Conservation (phyloP, 2,329 filamentous ascomycete genomes). For the Exophiala oligosperma region DNA sequence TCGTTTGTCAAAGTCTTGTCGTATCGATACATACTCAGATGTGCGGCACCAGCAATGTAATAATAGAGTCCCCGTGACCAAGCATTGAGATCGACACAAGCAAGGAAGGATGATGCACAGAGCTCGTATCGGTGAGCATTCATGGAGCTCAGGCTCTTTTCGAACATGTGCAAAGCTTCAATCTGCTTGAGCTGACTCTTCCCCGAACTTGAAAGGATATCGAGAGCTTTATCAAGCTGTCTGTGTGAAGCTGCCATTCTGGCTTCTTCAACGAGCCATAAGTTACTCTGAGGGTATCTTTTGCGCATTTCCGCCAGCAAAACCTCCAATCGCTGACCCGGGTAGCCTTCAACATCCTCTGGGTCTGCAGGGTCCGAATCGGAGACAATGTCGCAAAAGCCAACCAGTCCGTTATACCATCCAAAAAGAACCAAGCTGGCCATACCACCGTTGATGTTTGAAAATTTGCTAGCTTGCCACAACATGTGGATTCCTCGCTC, state of each 20-base stretch:
- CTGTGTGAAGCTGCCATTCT: conserved; percentile 69
- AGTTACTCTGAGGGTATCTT: conserved; percentile 75
- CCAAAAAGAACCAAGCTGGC: conserved; percentile 73
- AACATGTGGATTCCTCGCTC: conserved; percentile 79
- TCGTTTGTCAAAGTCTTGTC: conserved; percentile 33
- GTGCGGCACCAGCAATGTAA: conserved; percentile 77
- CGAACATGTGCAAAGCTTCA: conserved; percentile 80
- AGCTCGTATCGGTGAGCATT: conserved; percentile 74
- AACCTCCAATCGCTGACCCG: conserved; percentile 63
- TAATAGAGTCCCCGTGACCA: conserved; percentile 91
- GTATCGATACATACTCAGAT: conserved; percentile 78
- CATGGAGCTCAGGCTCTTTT: conserved; percentile 76
- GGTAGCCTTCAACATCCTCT: conserved; percentile 67
- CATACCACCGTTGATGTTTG: conserved; percentile 90
- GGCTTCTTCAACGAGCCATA: conserved; percentile 89
- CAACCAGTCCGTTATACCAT: conserved; percentile 86
- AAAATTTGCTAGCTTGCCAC: conserved; percentile 83
- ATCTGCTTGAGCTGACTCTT: conserved; percentile 83
- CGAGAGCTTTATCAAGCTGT: conserved; percentile 66
- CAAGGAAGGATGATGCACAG: conserved; percentile 68
- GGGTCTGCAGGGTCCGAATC: conserved; percentile 49
- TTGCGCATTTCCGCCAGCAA: conserved; percentile 72
- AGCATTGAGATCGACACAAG: conserved; percentile 77
- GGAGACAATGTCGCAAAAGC: conserved; percentile 84
- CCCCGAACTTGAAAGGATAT: conserved; percentile 58